Evolutionary conservation across 2,329 filamentous ascomycete species (phyloP).

Genomic region (Ilyonectria mors-panacis): DNA sequence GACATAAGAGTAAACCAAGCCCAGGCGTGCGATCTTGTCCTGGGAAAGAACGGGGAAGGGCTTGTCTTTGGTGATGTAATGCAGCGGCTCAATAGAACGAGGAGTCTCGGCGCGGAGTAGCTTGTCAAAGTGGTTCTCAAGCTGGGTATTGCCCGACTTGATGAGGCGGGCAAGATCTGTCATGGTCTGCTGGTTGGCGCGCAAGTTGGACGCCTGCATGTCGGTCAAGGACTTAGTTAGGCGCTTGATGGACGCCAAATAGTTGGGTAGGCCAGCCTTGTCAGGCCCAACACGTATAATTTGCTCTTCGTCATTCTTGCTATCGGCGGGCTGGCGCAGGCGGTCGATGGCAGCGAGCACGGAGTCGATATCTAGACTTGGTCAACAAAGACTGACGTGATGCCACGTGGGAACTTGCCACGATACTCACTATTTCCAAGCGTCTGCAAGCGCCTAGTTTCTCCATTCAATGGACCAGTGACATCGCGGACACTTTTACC

Average conservation of each 20-base stretch:
- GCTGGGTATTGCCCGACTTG: constrained; percentile 82
- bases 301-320: constrained; percentile 90
- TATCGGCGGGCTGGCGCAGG: constrained; percentile 90
- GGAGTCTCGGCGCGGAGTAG: constrained; percentile 83
- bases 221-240: constrained; percentile 87
- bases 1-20: constrained; percentile 86
- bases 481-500: constrained; percentile 94
- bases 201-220: constrained; percentile 90
- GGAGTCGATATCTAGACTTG: constrained; percentile 80
- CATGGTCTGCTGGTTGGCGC: constrained; percentile 91
- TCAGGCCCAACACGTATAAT: constrained; percentile 92
- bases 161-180: constrained; percentile 84
- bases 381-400: constrained; percentile 32
- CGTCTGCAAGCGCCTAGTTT: constrained; percentile 91
- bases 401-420: neutral
- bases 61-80: constrained; percentile 91
- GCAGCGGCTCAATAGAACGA: constrained; percentile 86
- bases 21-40: constrained; percentile 81
- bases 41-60: constrained; percentile 86
- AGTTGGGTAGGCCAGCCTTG: constrained; percentile 84
- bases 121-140: constrained; percentile 88
- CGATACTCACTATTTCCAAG: constrained; percentile 77
- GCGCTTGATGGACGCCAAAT: constrained; percentile 90
- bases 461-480: constrained; percentile 91
- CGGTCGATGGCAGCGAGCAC: constrained; percentile 90